These are phyloP conservation scores for Croton laevigatus DNA, from an alignment of 441 rosid genomes.

Conservation along the genomic window DNA sequence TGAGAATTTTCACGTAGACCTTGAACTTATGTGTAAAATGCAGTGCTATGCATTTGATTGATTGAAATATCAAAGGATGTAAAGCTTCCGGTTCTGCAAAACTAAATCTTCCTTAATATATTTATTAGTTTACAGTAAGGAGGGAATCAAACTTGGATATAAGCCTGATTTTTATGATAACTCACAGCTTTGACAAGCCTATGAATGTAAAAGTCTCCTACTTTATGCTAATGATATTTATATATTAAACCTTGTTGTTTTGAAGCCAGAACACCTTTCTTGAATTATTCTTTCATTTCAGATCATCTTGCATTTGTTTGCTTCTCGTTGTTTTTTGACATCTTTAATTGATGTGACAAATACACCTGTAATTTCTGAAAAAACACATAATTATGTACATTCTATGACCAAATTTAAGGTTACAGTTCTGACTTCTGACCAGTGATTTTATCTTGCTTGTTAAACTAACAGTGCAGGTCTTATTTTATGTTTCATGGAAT, in stretches of 20 bases:
- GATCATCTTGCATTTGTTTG: neutral
- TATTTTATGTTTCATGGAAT: conserved; percentile 88
- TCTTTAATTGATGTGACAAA: neutral
- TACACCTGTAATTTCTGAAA: neutral
- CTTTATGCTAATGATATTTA: neutral
- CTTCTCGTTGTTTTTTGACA: neutral
- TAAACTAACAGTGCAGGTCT: conserved; percentile 70
- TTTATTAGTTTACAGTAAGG: too few relatives aligned
- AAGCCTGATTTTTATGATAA: too few relatives aligned
- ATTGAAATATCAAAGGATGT: neutral
- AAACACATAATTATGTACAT: neutral
- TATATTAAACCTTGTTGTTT: neutral
- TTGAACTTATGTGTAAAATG: conserved; percentile 1
- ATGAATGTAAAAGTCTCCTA: too few relatives aligned
- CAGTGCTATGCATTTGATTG: neutral
- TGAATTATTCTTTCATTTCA: neutral
- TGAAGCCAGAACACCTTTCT: neutral
- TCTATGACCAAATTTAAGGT: neutral
- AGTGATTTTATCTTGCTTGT: neutral
- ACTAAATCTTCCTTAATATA: neutral
- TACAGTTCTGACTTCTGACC: neutral
- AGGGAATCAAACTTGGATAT: too few relatives aligned
- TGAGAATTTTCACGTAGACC: neutral
- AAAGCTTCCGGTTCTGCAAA: neutral
- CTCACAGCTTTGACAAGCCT: too few relatives aligned